Base-by-base conservation (phyloP, 768 basidiomycete species). In the Mycena pura region DNA sequence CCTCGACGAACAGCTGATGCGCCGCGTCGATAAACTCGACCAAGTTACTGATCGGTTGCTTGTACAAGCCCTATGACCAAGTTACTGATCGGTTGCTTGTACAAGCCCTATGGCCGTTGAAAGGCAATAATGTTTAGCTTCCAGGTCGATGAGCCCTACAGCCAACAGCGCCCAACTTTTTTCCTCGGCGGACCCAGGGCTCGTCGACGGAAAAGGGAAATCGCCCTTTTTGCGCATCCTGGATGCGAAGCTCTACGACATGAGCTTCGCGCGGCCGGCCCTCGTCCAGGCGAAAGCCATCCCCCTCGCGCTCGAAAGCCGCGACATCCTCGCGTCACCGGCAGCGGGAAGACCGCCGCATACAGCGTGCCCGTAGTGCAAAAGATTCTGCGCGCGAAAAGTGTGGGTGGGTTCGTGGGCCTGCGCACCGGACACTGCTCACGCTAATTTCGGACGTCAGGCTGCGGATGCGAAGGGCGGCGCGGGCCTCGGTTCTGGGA, bases 321-420 rank as follows among this genome's bases (percentile, higher is more conserved):
- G 83, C 31, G 97, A 99, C 74, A 91, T 99, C 53, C 86, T 99
- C 29, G 96, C 96, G 19, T 86, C 93, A 99, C 97, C 3, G 97
- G 97, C 17, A 95, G 93, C 57, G 97, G 97, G 24, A 99, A 99
- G 79, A 99, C 97, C 0, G 93, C 92, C 4, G 95, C 97, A 3
- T 99, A 99, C 73, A 93, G 92, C 68, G 82, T 99, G 10, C 97
- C 97, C 0, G 77, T 96, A 24, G 80, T 93, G 0, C 95, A 99
- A 73, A 96, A 94, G 73, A 88, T 99, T 22, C 70, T 98, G 53
- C 85, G 81, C 62, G 84, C 85, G 3, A 96, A 95, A 84, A 80
- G 78, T 72, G 94, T 94, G 73, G 75, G 89, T 83, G 36, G 28
- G 44, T 57, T n/a, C 46, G 40, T 8, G 29, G 34, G 17, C 31